These are phyloP conservation scores for Leccinum uliginosum DNA, from an alignment of 768 basidiomycete species.

Conservation along the genomic window DNA sequence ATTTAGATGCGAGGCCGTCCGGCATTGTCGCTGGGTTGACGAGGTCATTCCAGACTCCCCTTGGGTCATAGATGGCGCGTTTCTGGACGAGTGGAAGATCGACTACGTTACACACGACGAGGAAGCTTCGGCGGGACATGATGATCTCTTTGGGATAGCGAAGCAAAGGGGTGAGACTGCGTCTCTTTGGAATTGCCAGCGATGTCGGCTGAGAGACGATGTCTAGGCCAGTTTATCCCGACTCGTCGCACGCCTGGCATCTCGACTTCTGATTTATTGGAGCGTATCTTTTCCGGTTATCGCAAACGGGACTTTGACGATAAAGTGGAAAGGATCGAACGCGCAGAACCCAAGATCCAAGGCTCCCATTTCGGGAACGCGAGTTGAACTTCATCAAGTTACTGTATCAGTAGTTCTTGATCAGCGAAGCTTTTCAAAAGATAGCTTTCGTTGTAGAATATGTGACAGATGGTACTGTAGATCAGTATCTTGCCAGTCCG, in stretches of 20 bases:
- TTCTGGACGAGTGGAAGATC: conserved; percentile 80
- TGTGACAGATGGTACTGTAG: neutral
- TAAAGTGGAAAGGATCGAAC: conserved; percentile 88
- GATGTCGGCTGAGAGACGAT: neutral
- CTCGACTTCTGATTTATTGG: conserved; percentile 89
- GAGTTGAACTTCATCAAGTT: neutral
- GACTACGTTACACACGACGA: conserved; percentile 99
- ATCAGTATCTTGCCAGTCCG: conserved; percentile 1
- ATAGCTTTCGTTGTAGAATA: conserved; percentile 1
- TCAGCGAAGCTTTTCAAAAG: neutral
- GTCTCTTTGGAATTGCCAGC: neutral
- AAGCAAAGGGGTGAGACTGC: conserved; percentile 70
- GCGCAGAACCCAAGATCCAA: conserved; percentile 62
- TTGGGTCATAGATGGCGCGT: conserved; percentile 82
- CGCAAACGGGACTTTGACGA: conserved; percentile 80
- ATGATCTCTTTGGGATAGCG: conserved; percentile 81
- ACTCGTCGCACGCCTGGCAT: conserved; percentile 93
- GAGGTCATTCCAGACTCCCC: conserved; percentile 89
- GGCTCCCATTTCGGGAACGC: conserved; percentile 28
- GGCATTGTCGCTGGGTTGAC: conserved; percentile 97
- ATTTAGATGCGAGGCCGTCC: conserved; percentile 76
- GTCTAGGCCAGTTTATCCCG: conserved; percentile 86
- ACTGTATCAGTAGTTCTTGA: neutral
- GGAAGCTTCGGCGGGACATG: conserved; percentile 63
- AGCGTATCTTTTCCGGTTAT: conserved; percentile 88